Base-by-base conservation (phyloP, 2,329 filamentous ascomycete genomes). In the Colletotrichum musae region DNA sequence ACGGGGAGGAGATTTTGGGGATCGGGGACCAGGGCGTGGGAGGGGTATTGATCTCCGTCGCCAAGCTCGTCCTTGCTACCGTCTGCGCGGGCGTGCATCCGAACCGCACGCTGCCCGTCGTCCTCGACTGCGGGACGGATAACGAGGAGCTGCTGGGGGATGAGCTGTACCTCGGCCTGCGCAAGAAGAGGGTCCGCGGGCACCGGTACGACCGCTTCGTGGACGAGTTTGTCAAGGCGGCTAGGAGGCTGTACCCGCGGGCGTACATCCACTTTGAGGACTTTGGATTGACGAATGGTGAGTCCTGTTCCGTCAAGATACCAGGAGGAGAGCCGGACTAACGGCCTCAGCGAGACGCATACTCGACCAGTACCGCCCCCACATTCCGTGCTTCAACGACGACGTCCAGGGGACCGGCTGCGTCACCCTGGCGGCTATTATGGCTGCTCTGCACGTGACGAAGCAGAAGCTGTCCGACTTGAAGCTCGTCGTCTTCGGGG, bases 241-340 rank as follows among this genome's bases (percentile, higher is more conserved):
- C 91, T 0, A 84, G 90, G 52, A 89, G 91, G 73, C 84, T 90
- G 2, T 97, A 92, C 70, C 94, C 94, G 0, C 90, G 87, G 53
- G 94, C 94, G 0, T 95, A 95, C 74, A 91, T 97, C 21, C 94
- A 97, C 75, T 97, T 97, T 74, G 93, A 97, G 75, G 94, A 97
- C 76, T 97, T 97, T 81, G 94, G 94, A 0, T 81, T 97, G 0
- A 79, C 80, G 1, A 97, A 97, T 75, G 88, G 88, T 87, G 70
- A 72, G 80, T 70, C 4, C 7, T 10, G 6, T 4, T 15, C 26
- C n/a, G 43, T n/a, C 21, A 12, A 6, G 18, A 6, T 4, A 32
- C 2, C 21, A 24, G 61, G 9, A 28, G 9, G 6, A 53, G 15
- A 16, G 16, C 4, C 2, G 21, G 21, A 1, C 57, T 0, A n/a